Conservation (phyloP, 495 filamentous ascomycete genomes). For the Tuber umbilicatum region DNA sequence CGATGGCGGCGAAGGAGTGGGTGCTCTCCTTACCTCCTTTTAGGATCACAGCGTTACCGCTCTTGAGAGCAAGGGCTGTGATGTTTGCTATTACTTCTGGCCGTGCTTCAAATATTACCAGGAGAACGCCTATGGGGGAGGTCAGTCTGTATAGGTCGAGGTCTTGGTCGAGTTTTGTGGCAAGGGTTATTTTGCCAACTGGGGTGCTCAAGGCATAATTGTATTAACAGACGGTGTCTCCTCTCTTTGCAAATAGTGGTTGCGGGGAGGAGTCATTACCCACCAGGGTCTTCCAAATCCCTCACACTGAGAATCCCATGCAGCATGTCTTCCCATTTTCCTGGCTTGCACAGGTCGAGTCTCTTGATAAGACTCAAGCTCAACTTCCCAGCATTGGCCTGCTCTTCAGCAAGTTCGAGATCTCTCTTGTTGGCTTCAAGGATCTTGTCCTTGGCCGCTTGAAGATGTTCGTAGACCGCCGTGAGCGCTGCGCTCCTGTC, state of each 20-base stretch:
- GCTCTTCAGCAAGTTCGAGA: conserved; percentile 62
- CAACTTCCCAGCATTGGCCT: conserved; percentile 64
- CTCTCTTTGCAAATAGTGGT: background rate
- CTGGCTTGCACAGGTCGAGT: conserved; percentile 72
- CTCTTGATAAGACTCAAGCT: conserved; percentile 84
- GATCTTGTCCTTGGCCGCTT: conserved; percentile 61
- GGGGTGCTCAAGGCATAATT: conserved; percentile 2
- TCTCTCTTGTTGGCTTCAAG: conserved; percentile 80
- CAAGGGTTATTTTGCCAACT: conserved; percentile 81
- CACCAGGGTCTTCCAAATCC: conserved; percentile 80
- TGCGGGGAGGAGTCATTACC: conserved; percentile 36
- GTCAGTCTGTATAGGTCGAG: conserved; percentile 77
- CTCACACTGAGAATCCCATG: conserved; percentile 88
- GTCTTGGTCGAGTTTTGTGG: conserved; percentile 81
- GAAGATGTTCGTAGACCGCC: conserved; percentile 66
- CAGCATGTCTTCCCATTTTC: conserved; percentile 97
- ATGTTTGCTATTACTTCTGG: conserved; percentile 99
- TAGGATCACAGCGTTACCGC: conserved; percentile 91
- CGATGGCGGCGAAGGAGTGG: conserved; percentile 84
- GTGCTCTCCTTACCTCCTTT: conserved; percentile 97
- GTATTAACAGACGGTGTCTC: conserved; percentile 12
- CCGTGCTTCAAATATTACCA: conserved; percentile 96
- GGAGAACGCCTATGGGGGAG: conserved; percentile 88
- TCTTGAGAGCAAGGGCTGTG: conserved; percentile 92
- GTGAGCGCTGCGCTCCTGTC: conserved; percentile 75